Evolutionary conservation across 768 basidiomycete genomes (phyloP).

Genomic region (Lentinula boryana): DNA sequence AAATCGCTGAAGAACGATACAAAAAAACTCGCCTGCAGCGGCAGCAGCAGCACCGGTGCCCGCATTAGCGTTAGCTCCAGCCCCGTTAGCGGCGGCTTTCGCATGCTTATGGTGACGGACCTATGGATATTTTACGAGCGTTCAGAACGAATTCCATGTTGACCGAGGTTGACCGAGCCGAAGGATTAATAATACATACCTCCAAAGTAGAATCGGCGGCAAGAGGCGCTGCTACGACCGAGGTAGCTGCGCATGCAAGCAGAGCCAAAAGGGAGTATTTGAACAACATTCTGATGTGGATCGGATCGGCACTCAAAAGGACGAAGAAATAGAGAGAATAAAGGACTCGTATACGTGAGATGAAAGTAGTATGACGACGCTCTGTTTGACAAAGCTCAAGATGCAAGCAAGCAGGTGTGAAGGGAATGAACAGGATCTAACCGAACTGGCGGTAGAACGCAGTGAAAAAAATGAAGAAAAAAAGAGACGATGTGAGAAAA

Average conservation of each 20-base stretch:
- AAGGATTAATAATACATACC: conserved; percentile 4
- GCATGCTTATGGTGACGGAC: not conserved
- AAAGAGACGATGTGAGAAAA: not conserved
- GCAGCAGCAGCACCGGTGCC: not conserved
- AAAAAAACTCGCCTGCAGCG: not conserved
- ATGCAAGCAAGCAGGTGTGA: not conserved
- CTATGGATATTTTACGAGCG: not conserved
- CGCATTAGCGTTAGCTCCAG: not conserved
- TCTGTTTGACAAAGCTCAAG: not conserved
- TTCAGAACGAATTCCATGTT: not conserved
- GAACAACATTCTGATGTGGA: conserved; percentile 19
- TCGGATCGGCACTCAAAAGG: not conserved
- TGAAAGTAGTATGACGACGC: not conserved
- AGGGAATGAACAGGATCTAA: not conserved
- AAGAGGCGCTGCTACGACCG: conserved; percentile 20
- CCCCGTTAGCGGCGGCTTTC: not conserved
- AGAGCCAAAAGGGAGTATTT: conserved; percentile 19
- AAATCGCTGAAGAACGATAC: no score
- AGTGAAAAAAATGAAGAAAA: not conserved
- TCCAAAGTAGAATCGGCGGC: conserved; percentile 12
- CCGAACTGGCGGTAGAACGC: not conserved
- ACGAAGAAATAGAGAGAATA: not conserved
- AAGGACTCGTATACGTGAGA: not conserved
- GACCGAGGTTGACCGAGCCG: no score
- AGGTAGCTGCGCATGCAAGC: conserved; percentile 16